These are phyloP conservation scores for Leishmania aethiopica DNA, from an alignment of 208 protist genomes.

Conservation along the genomic window DNA sequence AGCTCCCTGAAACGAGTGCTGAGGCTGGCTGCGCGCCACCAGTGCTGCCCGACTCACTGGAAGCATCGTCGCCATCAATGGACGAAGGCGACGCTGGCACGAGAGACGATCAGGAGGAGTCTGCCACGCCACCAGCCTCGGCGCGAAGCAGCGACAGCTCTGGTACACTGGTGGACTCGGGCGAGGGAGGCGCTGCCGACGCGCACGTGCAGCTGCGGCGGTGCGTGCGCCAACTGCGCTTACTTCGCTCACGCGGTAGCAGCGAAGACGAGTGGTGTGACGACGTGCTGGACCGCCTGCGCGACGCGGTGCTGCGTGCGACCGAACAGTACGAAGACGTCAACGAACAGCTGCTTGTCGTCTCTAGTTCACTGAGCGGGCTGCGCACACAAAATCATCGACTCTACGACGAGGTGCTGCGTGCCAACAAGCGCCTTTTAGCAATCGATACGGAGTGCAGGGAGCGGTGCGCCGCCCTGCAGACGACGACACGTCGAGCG, in stretches of 20 bases:
- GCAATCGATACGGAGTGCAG: neutral
- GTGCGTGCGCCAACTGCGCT: slow-evolving; percentile 3
- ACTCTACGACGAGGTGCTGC: slow-evolving; percentile 17
- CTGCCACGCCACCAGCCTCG: neutral
- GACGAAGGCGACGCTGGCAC: neutral
- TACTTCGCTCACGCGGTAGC: neutral
- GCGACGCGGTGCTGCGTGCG: slow-evolving; percentile 20
- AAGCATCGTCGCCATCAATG: neutral
- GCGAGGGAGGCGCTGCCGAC: neutral
- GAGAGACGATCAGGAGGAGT: neutral
- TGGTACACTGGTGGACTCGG: neutral
- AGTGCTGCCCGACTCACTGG: neutral
- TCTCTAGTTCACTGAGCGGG: slow-evolving; percentile 16
- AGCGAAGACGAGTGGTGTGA: neutral
- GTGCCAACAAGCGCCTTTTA: neutral
- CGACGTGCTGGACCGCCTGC: slow-evolving; percentile 7
- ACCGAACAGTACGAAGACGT: slow-evolving; percentile 26
- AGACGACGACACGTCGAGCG: neutral
- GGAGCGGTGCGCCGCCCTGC: neutral
- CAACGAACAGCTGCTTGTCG: slow-evolving; percentile 27
- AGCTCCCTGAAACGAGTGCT: neutral
- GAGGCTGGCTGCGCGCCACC: neutral
- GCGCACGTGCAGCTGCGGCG: slow-evolving; percentile 12
- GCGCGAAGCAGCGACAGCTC: neutral
- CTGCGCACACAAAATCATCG: slow-evolving; percentile 31